Base-by-base conservation (phyloP, 192 early-diverging fungal species). In the Anaeromyces robustus region DNA sequence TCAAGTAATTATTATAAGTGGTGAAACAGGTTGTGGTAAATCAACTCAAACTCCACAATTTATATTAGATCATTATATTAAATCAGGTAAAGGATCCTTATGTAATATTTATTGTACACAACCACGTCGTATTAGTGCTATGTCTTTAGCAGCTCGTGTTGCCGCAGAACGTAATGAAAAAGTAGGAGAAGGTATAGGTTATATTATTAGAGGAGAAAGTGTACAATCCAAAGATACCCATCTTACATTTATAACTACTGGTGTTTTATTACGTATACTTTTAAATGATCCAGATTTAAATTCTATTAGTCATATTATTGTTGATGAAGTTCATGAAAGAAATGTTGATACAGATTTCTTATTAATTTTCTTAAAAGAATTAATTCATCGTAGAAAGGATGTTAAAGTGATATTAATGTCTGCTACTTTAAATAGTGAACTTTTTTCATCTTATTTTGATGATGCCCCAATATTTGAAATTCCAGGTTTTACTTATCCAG, bases 31-130 rank as follows among this genome's bases (percentile, higher is more conserved):
- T 29, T 83, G 88, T 79, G 89, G 90, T 81, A 93, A 92, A 84
- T 91, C 89, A 82, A 95, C 94, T 18, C 94, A 95, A 84, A 89
- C 94, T 31, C 94, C 94, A 9, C 94, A 95, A 81, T 94, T 92
- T 84, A 43, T 95, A 18, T 86, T 93, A 0, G 92, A 94, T 82
- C 77, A 83, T 29, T 85, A 90, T 77, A 82, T 95, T 4, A 79
- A 77, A 30, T 37, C 30, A n/a, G 83, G 83, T 0, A 77, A 78
- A 5, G 88, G 85, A 2, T 85, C 87, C 12, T 83, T 78, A n/a
- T 86, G 88, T 79, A 83, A 88, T 77, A 85, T 90, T 78, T 83
- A 87, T 30, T 94, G 87, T 82, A 91, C 88, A 12, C 93, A 94
- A 86, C 94, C 94, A 14, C 87, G 94, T 30, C 85, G 93, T 79